Base-by-base conservation (phyloP, 495 filamentous ascomycete genomes). In the Viridothelium virens region DNA sequence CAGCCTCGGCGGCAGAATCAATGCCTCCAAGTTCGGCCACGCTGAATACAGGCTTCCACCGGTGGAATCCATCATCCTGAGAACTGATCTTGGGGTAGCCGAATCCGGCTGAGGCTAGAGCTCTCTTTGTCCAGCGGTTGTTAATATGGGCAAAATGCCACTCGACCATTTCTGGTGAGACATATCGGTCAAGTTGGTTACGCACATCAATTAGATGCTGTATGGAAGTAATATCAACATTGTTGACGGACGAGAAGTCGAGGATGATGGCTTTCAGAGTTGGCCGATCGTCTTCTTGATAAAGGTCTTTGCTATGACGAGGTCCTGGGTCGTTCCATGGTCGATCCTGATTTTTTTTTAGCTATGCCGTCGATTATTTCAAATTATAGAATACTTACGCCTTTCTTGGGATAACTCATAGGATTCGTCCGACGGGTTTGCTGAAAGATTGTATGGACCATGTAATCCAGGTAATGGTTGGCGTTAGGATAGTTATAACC, bases 121-220 rank as follows among this genome's bases (percentile, higher is more conserved):
- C 94, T 16, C 94, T 90, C 79, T 97, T 98, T 39, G 94, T 94
- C 94, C 94, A 98, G 66, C 92, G 87, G 80, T 96, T 97, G 80
- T 87, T 93, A 81, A 98, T 90, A 77, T 88, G 88, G 12, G 92
- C 91, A 68, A 98, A 88, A 76, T 98, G 94, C 92, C 94, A 97
- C 72, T 98, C 91, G 5, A 98, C 92, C 6, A 84, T 80, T 11
- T 92, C 88, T 0, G 94, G 94, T 0, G 88, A 77, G 16, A 91
- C 84, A 74, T 96, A 96, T 14, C 87, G 83, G 76, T 97, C 94
- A 31, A 98, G 86, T 74, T 97, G 95, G 76, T 97, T 98, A 75
- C 94, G 92, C 2, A 98, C 91, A 71, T 98, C 94, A 76, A 98
- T 96, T 47, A 98, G 80, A 75, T 94, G 89, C 79, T 98, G 94